Base-by-base conservation (phyloP, 345 rosid genomes). In the Limnanthes douglasii region DNA sequence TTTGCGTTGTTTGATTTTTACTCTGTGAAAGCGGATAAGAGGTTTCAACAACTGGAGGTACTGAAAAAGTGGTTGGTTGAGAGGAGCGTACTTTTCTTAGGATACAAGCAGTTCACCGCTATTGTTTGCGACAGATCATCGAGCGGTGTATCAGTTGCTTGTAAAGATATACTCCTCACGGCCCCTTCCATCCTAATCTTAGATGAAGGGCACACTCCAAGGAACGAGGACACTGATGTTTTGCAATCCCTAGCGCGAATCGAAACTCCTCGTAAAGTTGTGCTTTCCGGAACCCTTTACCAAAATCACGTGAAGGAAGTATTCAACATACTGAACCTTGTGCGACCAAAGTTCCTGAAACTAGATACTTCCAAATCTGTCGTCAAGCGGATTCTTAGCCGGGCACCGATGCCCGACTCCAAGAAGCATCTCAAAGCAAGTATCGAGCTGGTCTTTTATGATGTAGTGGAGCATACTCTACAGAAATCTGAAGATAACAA, bases 121-220 rank as follows among this genome's bases (percentile, higher is more conserved):
- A 74, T 90, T 26, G 68, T 84, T 17, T 84, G 86, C 37, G 95
- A 84, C 29, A 34, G 15, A 5, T 45, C 33, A 16, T 40, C 61
- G 18, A 70, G 50, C 43, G 11, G 31, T 0, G 33, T 33, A 2
- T 45, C 95, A 5, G 24, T 11, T 19, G 35, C 53, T 27, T 90
- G 95, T 52, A 92, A 70, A 49, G 84, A 90, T 62, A 77, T 90
- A 29, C 56, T 90, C 58, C 73, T 80, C 8, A 66, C 58, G 54
- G 64, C 42, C 45, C 98, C 98, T 3, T 56, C 86, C n/a, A 70
- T 90, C 53, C 70, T 90, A 37, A 90, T 90, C 43, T 45, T 90
- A 61, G 98, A 90, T 46, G 98, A 90, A 61, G 95, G 94, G 27
- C 98, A 84, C 62, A 84, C 98, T 17, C 98, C 95, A 9, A 69